phyloP scores from a whole-genome alignment of 345 rosid genomes.

The Citrus hindsii region DNA sequence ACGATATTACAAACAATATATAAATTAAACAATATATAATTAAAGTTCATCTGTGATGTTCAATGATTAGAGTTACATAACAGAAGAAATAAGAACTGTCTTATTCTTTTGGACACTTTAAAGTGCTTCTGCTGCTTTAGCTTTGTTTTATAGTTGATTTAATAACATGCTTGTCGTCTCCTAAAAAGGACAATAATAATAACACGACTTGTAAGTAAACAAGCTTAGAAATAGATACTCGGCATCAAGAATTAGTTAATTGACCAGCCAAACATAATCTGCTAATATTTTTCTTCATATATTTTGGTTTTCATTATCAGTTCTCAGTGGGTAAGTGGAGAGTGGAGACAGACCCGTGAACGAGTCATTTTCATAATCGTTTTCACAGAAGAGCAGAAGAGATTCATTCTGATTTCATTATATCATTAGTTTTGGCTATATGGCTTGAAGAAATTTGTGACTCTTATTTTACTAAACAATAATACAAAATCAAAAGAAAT shows the following conservation, averaged over 20 bases:
- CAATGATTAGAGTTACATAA: too few species aligned
- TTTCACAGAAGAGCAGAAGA: background rate
- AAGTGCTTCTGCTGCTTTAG: background rate
- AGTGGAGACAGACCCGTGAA: conserved; percentile 4
- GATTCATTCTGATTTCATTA: background rate
- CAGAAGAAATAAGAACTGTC: background rate
- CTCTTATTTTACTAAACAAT: background rate
- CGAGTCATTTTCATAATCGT: background rate
- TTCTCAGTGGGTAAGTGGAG: background rate
- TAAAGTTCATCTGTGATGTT: too few species aligned
- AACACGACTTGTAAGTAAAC: too few species aligned
- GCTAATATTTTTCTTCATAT: too few species aligned
- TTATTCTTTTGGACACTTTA: background rate
- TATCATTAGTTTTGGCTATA: background rate
- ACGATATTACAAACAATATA: too few species aligned
- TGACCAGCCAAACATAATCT: background rate
- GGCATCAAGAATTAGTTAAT: background rate
- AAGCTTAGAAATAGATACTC: background rate
- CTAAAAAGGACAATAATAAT: too few species aligned
- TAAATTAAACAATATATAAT: too few species aligned
- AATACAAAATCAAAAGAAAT: too few species aligned
- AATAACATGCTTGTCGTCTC: too few species aligned
- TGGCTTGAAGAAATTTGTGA: background rate
- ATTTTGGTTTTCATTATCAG: background rate
- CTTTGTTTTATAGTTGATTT: background rate